phyloP scores from a whole-genome alignment of 2,329 filamentous ascomycete species.

The Paraconiothyrium sp. region DNA sequence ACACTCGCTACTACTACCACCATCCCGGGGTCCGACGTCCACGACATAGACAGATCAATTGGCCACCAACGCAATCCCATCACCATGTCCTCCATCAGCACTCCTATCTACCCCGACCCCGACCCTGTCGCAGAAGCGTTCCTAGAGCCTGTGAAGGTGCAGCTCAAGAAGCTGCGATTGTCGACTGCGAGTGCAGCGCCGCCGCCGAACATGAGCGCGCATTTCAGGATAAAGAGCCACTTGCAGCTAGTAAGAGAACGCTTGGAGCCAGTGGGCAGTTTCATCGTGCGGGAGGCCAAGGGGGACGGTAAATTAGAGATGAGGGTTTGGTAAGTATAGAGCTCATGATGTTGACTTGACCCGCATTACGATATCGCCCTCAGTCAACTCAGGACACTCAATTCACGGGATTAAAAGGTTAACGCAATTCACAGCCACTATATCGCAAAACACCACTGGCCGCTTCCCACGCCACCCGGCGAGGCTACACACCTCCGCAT shows the following conservation, averaged over 20 bases:
- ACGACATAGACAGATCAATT: too few relatives aligned
- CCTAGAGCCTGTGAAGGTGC: constrained; percentile 19
- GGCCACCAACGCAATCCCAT: background rate
- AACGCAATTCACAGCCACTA: constrained; percentile 13
- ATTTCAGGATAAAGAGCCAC: constrained; percentile 19
- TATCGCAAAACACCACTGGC: constrained; percentile 31
- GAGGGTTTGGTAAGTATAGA: constrained; percentile 23
- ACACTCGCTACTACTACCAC: background rate
- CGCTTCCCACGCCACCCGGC: constrained; percentile 20
- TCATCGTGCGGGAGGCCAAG: constrained; percentile 17
- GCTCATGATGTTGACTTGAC: background rate
- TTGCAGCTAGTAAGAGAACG: constrained; percentile 27
- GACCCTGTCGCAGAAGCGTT: constrained; percentile 5
- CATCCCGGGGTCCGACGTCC: background rate
- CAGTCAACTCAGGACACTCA: too few relatives aligned
- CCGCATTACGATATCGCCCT: too few relatives aligned
- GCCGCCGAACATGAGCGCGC: constrained; percentile 7
- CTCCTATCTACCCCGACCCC: background rate
- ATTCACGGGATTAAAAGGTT: background rate
- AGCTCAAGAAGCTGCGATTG: constrained; percentile 23
- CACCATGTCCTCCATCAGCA: background rate
- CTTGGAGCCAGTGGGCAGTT: constrained; percentile 27
- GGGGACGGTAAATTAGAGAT: constrained; percentile 18
- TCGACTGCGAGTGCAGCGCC: constrained; percentile 23
- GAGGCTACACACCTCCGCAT: constrained; percentile 20